Evolutionary conservation across 1,139 yeast genomes (phyloP).

Genomic region (Zygosaccharomyces sapae): DNA sequence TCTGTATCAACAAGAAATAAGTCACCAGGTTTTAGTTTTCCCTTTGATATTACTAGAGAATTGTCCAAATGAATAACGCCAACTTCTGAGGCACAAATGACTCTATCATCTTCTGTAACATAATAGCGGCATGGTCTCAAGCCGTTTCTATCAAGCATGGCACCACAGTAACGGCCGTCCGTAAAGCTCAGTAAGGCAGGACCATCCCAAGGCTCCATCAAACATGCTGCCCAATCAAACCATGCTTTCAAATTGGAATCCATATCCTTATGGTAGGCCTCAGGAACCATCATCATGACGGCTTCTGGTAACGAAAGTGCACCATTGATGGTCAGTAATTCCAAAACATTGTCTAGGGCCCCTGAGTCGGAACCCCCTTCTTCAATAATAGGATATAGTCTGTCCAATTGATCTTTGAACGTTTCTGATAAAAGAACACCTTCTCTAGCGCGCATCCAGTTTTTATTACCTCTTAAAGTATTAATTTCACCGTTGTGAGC

Average conservation of each 20-base stretch:
- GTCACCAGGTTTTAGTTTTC: slow-evolving; percentile 93
- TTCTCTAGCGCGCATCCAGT: slow-evolving; percentile 99
- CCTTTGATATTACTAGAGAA: slow-evolving; percentile 78
- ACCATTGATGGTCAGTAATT: slow-evolving; percentile 86
- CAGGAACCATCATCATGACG: slow-evolving; percentile 94
- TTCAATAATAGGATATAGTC: slow-evolving; percentile 89
- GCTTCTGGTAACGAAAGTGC: slow-evolving; percentile 93
- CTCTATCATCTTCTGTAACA: slow-evolving; percentile 88
- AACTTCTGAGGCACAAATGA: slow-evolving; percentile 97
- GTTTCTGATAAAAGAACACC: slow-evolving; percentile 87
- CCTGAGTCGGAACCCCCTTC: slow-evolving; percentile 99
- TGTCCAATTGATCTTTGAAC: slow-evolving; percentile 88
- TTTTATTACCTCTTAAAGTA: slow-evolving; percentile 94
- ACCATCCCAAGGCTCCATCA: slow-evolving; percentile 99
- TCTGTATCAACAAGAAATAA: slow-evolving; percentile 93
- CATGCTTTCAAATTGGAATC: slow-evolving; percentile 91
- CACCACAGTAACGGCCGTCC: slow-evolving; percentile 97
- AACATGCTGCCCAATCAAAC: slow-evolving; percentile 98
- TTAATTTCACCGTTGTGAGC: slow-evolving; percentile 99
- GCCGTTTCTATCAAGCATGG: slow-evolving; percentile 95
- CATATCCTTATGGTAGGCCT: slow-evolving; percentile 97
- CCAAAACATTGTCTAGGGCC: slow-evolving; percentile 93
- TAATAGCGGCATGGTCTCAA: slow-evolving; percentile 97
- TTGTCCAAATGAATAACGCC: slow-evolving; percentile 92
- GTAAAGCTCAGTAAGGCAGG: slow-evolving; percentile 97